Percentiles rank a stretch among this genome's conserved stretches.
These are phyloP conservation scores for Saitoella complicata DNA, from an alignment of 805 yeast species.

Conservation along the genomic window DNA sequence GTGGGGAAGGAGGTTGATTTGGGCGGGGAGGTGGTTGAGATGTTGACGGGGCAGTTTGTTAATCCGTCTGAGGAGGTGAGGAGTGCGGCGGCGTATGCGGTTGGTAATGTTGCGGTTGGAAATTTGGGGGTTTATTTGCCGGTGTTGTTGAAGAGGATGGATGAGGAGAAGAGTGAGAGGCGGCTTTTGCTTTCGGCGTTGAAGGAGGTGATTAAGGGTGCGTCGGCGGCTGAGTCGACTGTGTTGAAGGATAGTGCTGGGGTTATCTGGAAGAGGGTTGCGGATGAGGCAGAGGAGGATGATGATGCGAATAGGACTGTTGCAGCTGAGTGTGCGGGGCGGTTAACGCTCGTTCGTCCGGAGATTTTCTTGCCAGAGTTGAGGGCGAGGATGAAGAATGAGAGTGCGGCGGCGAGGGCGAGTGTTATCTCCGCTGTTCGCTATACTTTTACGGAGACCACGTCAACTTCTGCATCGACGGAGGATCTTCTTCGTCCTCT, in stretches of 20 bases:
- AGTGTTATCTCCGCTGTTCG: slow-evolving; percentile 24
- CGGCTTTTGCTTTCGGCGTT: slow-evolving; percentile 21
- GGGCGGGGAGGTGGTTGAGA: slow-evolving; percentile 20
- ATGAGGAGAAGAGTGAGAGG: slow-evolving; percentile 12
- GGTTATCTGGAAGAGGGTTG: neutral
- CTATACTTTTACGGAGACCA: slow-evolving; percentile 22
- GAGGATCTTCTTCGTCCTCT: slow-evolving; percentile 16
- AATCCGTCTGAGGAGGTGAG: slow-evolving; percentile 23
- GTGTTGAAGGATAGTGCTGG: neutral
- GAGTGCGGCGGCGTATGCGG: slow-evolving; percentile 34
- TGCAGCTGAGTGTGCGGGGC: slow-evolving; percentile 10
- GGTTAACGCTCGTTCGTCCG: slow-evolving; percentile 18
- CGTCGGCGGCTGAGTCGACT: neutral
- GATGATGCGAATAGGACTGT: slow-evolving; percentile 6
- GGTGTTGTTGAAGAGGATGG: slow-evolving; percentile 21
- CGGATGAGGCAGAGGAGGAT: slow-evolving; percentile 1
- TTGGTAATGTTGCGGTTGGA: slow-evolving; percentile 33
- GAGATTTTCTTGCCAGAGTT: slow-evolving; percentile 19
- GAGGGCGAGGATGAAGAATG: slow-evolving; percentile 15
- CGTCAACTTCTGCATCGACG: slow-evolving; percentile 4
- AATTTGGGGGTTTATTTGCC: slow-evolving; percentile 27
- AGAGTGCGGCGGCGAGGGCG: slow-evolving; percentile 13
- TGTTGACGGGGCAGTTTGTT: slow-evolving; percentile 23
- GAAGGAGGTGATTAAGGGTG: slow-evolving; percentile 16
- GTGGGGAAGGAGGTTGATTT: slow-evolving; percentile 25